A percentile compares a stretch with the other conserved stretches of the same genome.
Conservation (phyloP, 345 rosid genomes). For the Conringia planisiliqua region DNA sequence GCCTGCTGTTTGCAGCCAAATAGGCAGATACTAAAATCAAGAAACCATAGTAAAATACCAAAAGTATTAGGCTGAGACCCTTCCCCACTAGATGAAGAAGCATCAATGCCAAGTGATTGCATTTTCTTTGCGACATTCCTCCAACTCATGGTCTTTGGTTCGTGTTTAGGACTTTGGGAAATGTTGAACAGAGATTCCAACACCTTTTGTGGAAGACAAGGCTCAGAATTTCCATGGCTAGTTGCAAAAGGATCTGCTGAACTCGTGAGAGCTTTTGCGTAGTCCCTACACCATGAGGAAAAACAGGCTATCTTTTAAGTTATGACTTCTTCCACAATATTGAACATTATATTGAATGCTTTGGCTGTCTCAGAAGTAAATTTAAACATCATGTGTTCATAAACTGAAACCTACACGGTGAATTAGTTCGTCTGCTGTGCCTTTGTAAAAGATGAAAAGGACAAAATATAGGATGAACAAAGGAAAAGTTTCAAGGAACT, state of each 20-base stretch:
- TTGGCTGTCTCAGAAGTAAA: background rate
- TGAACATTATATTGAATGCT: background rate
- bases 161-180: constrained; percentile 56
- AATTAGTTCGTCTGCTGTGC: background rate
- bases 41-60: constrained; percentile 39
- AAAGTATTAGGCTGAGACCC: constrained; percentile 36
- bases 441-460: background rate
- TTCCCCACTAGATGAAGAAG: constrained; percentile 40
- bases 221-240: constrained; percentile 34
- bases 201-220: constrained; percentile 72
- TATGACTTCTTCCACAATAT: background rate
- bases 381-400: constrained; percentile 3
- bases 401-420: background rate
- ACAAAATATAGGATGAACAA: background rate
- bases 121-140: constrained; percentile 76
- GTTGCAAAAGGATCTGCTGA: constrained; percentile 41
- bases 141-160: constrained; percentile 82
- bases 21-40: background rate
- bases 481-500: background rate
- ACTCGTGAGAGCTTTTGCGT: constrained; percentile 43
- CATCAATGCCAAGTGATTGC: constrained; percentile 56
- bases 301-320: background rate
- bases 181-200: constrained; percentile 77
- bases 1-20: constrained; percentile 15
- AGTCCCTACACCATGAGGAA: constrained; percentile 43